Percentiles rank a stretch among this genome's conserved stretches.
These are phyloP conservation scores for Porodaedalea pini DNA, from an alignment of 1,284 basidiomycete genomes.

Conservation along the genomic window DNA sequence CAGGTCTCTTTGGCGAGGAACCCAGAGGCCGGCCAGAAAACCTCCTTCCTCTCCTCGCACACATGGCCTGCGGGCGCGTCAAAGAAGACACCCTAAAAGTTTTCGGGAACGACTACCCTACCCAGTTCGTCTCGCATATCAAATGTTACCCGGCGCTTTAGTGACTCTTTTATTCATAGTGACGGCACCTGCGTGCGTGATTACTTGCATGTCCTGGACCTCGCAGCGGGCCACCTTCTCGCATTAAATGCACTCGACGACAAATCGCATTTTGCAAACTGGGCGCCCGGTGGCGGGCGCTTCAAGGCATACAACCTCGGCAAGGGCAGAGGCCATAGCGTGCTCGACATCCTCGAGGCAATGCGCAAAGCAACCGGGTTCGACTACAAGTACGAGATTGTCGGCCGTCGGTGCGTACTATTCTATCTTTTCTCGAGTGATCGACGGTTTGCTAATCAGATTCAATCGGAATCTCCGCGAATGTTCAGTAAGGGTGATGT, in stretches of 20 bases:
- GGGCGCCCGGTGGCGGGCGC: slow-evolving; percentile 44
- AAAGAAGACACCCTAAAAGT: slow-evolving; percentile 82
- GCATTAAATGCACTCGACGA: slow-evolving; percentile 84
- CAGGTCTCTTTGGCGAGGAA: slow-evolving; percentile 94
- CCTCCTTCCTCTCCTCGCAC: slow-evolving; percentile 89
- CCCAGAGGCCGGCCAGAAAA: slow-evolving; percentile 94
- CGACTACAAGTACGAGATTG: slow-evolving; percentile 86
- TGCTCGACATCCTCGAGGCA: slow-evolving; percentile 91
- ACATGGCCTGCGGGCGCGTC: slow-evolving; percentile 93
- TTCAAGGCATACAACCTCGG: slow-evolving; percentile 98
- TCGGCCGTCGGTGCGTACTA: slow-evolving; percentile 75
- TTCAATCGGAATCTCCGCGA: not conserved
- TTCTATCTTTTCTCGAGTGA: not conserved
- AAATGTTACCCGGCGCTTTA: not conserved
- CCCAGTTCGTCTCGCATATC: slow-evolving; percentile 55
- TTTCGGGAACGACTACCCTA: slow-evolving; percentile 98
- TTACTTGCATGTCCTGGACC: slow-evolving; percentile 96
- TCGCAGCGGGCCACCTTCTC: slow-evolving; percentile 90
- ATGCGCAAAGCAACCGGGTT: slow-evolving; percentile 92
- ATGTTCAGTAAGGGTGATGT: slow-evolving; percentile 84
- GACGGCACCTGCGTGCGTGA: slow-evolving; percentile 98
- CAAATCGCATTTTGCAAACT: slow-evolving; percentile 44
- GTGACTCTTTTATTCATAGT: slow-evolving; percentile 33
- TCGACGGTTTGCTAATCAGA: too few relatives aligned
- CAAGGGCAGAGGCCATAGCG: slow-evolving; percentile 88